Percentiles rank a stretch among this genome's conserved stretches.
phyloP scores from a whole-genome alignment of 768 basidiomycete species.

The Guyanaporus albipodus region DNA sequence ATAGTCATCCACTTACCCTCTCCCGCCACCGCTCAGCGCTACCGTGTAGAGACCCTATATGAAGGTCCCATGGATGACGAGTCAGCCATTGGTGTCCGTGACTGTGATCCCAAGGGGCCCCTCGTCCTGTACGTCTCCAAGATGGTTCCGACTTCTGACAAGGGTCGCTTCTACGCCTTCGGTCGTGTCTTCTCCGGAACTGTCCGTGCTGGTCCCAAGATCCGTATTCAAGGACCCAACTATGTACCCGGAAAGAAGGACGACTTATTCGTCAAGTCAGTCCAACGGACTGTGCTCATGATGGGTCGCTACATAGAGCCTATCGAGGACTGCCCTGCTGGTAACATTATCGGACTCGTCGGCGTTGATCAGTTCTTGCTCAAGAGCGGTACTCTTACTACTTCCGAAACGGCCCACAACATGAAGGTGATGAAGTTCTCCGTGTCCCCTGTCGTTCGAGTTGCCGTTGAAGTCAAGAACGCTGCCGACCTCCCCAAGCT shows the following conservation, averaged over 20 bases:
- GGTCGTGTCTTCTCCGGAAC: slow-evolving; percentile 99
- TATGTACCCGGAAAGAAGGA: slow-evolving; percentile 99
- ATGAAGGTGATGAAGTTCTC: slow-evolving; percentile 99
- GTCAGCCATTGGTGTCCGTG: slow-evolving; percentile 96
- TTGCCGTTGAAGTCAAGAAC: slow-evolving; percentile 99
- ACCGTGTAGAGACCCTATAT: slow-evolving; percentile 99
- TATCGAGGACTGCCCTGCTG: slow-evolving; percentile 98
- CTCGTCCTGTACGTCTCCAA: slow-evolving; percentile 98
- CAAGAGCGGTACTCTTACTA: slow-evolving; percentile 97
- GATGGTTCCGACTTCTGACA: slow-evolving; percentile 99
- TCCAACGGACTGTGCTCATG: slow-evolving; percentile 99
- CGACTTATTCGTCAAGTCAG: slow-evolving; percentile 94
- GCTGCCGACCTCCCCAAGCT: slow-evolving; percentile 98
- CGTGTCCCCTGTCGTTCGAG: slow-evolving; percentile 98
- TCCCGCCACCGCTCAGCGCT: slow-evolving; percentile 93
- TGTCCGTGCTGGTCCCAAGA: slow-evolving; percentile 93
- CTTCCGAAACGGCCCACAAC: slow-evolving; percentile 98
- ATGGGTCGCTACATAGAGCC: slow-evolving; percentile 99
- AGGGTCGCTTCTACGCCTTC: slow-evolving; percentile 99
- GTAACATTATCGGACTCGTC: slow-evolving; percentile 98
- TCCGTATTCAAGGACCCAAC: slow-evolving; percentile 99
- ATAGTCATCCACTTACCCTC: slow-evolving; percentile 99
- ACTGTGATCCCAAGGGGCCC: slow-evolving; percentile 95
- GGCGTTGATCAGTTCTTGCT: slow-evolving; percentile 99
- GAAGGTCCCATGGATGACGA: slow-evolving; percentile 99